Evolutionary conservation across 2,329 filamentous ascomycete species (phyloP), one percentile per base, ranked within the genome.

Genomic region (Ramularia endophylla): DNA sequence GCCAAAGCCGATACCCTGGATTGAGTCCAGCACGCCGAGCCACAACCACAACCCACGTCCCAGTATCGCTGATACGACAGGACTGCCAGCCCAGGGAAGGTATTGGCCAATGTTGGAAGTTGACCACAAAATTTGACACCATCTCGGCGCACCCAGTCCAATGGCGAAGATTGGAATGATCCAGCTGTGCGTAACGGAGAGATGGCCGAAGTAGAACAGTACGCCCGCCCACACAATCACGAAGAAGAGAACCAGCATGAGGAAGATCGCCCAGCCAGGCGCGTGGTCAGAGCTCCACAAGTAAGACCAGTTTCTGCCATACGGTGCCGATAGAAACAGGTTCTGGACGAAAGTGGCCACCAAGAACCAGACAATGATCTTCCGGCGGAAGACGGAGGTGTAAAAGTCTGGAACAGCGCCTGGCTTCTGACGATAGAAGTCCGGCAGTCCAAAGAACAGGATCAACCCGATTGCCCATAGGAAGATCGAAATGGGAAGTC

Each of bases 91-190:
- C 79, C 79, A 83, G 2, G 80, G 80, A 2, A 84, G 61, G 55
- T 75, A 83, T 19, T 72, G 65, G 3, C 78, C 80, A 46, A 81
- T 73, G 8, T 73, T 72, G 6, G 72, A 77, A 5, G 73, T 75
- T 8, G 72, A 75, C 80, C 80, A 83, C 57, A 80, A 76, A 57
- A 82, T 81, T 58, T 84, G 80, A 7, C 73, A 74, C 79, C 80
- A 84, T 45, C 80, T 69, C 2, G 80, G 80, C 3, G 79, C 78
- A 31, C 75, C 77, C 9, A 84, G 72, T 11, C 79, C 80, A 44
- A 83, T 77, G 33, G 80, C 79, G 48, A 83, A 81, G 41, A 84
- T 74, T 9, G 80, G 80, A 4, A 84, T 64, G 50, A 83, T 74
- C 80, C 80, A 83, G 37, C 72, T 76, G 58, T 83, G 80, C 12